phyloP scores from a whole-genome alignment of 768 basidiomycete species.

The Harrya chromipes region DNA sequence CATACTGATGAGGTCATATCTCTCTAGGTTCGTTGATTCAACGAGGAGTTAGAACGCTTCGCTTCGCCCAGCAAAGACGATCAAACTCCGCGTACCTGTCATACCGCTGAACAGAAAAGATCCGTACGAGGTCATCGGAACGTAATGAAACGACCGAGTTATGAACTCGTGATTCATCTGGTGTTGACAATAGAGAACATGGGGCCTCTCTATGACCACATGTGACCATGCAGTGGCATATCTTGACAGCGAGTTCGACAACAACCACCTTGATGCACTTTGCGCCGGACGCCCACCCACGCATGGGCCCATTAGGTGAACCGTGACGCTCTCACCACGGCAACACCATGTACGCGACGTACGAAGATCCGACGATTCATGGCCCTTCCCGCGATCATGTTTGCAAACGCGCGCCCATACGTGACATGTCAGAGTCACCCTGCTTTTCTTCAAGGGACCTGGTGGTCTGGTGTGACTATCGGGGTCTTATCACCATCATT shows the following conservation, averaged over 20 bases:
- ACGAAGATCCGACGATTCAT: neutral
- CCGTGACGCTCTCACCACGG: slow-evolving; percentile 7
- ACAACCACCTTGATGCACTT: neutral
- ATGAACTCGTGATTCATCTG: neutral
- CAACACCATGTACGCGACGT: slow-evolving; percentile 11
- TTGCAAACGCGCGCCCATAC: neutral
- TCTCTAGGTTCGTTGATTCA: slow-evolving; percentile 1
- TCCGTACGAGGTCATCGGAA: neutral
- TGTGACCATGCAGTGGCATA: neutral
- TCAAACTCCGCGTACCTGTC: slow-evolving; percentile 11
- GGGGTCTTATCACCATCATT: neutral
- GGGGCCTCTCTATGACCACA: slow-evolving; percentile 9
- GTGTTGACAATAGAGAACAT: neutral
- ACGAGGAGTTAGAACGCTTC: neutral
- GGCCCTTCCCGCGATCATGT: slow-evolving; percentile 1
- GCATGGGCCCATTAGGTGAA: neutral
- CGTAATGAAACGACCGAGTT: slow-evolving; percentile 14
- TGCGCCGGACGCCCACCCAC: neutral
- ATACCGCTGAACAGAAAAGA: neutral
- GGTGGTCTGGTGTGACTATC: slow-evolving; percentile 6
- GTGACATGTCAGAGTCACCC: neutral
- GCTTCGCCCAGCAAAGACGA: neutral
- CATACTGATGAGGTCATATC: slow-evolving; percentile 1
- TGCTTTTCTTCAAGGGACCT: slow-evolving; percentile 10
- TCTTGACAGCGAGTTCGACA: neutral